These are phyloP conservation scores for Secale cereale DNA, from an alignment of 176 grass and related monocot genomes.

Conservation along the genomic window DNA sequence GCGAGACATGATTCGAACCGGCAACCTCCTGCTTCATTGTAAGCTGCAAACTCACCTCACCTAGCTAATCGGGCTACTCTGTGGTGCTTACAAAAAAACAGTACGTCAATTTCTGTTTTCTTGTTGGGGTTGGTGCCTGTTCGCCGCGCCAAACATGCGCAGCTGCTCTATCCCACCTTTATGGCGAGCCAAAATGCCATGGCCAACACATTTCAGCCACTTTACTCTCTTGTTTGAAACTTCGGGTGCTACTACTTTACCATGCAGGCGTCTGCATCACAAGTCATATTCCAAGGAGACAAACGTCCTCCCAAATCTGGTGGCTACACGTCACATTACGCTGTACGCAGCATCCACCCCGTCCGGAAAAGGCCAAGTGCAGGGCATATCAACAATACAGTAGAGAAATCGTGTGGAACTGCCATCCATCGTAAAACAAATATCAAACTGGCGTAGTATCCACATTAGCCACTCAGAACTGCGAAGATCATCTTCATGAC, in stretches of 20 bases:
- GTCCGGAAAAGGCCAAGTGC: not conserved
- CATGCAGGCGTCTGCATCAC: not conserved
- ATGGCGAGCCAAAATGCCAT: not conserved
- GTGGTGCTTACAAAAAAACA: not conserved
- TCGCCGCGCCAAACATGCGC: not conserved
- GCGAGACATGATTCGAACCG: too few relatives aligned
- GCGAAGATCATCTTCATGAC: not conserved
- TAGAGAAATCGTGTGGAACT: not conserved
- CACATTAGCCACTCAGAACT: not conserved
- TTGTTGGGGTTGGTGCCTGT: not conserved
- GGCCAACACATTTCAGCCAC: not conserved
- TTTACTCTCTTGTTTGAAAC: not conserved
- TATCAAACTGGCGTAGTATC: not conserved
- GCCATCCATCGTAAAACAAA: not conserved
- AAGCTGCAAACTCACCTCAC: too few relatives aligned
- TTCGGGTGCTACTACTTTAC: not conserved
- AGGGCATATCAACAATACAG: not conserved
- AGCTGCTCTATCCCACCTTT: not conserved
- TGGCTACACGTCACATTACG: not conserved
- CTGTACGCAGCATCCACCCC: not conserved
- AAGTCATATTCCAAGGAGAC: not conserved
- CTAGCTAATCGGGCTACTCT: not conserved
- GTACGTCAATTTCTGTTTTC: not conserved
- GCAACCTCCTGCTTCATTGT: too few relatives aligned
- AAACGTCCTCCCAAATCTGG: not conserved